Evolutionary conservation across 495 filamentous ascomycete species (phyloP).

Genomic region (Hypoxylon trugodes): DNA sequence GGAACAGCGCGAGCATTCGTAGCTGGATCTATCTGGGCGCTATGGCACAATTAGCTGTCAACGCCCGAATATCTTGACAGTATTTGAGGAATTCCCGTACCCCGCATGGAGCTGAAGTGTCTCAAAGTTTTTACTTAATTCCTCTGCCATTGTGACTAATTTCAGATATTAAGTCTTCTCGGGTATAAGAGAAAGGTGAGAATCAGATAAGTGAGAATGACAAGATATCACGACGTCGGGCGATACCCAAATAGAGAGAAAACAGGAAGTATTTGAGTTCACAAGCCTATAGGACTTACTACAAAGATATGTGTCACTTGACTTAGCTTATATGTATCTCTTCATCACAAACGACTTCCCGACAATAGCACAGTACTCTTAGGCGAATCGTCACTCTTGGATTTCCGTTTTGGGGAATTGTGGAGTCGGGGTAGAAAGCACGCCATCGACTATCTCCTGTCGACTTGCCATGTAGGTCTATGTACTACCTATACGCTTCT

Average conservation of each 20-base stretch:
- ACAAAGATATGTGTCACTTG: constrained; percentile 11
- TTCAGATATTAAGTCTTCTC: constrained; percentile 9
- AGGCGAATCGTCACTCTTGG: constrained; percentile 13
- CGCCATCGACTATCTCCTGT: constrained; percentile 31
- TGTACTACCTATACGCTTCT: constrained; percentile 5
- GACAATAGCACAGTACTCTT: constrained; percentile 13
- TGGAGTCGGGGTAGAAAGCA: constrained; percentile 30
- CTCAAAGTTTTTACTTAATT: constrained; percentile 73
- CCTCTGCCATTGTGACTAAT: constrained; percentile 39
- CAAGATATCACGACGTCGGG: constrained; percentile 9
- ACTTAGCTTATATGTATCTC: constrained; percentile 13
- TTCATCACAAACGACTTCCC: constrained; percentile 10
- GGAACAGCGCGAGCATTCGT: constrained; percentile 94
- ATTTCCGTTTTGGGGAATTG: constrained; percentile 18
- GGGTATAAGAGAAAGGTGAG: not conserved
- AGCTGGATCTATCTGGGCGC: constrained; percentile 82
- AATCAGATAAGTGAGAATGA: constrained; percentile 1
- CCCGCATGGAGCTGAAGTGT: constrained; percentile 97
- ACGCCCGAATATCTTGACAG: constrained; percentile 4
- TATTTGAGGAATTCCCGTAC: constrained; percentile 57
- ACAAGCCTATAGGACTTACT: constrained; percentile 10
- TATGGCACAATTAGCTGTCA: constrained; percentile 45
- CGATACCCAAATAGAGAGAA: not conserved
- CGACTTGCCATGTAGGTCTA: constrained; percentile 13
- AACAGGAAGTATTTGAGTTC: constrained; percentile 2